Evolutionary conservation across 1,139 yeast genomes (phyloP), one percentile per base, ranked within the genome.

Genomic region (Zygosaccharomyces sapae): DNA sequence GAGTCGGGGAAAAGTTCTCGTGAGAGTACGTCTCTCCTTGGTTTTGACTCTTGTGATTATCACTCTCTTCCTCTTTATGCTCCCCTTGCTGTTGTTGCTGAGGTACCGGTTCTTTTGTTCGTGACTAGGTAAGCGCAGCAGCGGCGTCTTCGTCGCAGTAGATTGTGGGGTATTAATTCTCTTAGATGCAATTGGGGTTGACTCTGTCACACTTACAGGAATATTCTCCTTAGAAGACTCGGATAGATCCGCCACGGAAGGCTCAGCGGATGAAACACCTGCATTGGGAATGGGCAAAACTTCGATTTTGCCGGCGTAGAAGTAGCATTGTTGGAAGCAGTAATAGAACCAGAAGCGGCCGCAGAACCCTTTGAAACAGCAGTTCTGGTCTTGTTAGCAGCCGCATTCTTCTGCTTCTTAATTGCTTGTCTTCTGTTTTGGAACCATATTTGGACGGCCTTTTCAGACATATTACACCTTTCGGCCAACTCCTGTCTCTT

Each of bases 391-490:
- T 44, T 48, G 29, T 41, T 42, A 25, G 46, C 40, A 12, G 33
- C 42, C 13, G 47, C 30, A 24, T 36, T 47, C 24, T 34, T 45
- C 35, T 53, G 52, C 35, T 48, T 54, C 34, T 53, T 80, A 55
- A 82, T 69, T 38, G 89, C 78, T 70, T 92, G 98, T 67, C 98
- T 81, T 66, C 82, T 86, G 69, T 92, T 92, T 69, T 92, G 98
- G 69, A 92, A 92, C 98, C 98, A 92, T 55, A 92, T 88, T 70
- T 92, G 97, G 27, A 92, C 95, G 1, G 97, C 95, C 66, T 89
- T 89, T 66, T 89, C 96, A n/a, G 92, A 79, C 97, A 90, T 92
- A 53, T 81, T 80, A 37, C 92, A 95, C 54, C 75, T 79, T 31
- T 71, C 68, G 12, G 97, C 95, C 56, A 92, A 86, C 54, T 80